A percentile compares a stretch with the other conserved stretches of the same genome.
Conservation (phyloP, 139 green algal genomes). For the Chlorella sp. region DNA sequence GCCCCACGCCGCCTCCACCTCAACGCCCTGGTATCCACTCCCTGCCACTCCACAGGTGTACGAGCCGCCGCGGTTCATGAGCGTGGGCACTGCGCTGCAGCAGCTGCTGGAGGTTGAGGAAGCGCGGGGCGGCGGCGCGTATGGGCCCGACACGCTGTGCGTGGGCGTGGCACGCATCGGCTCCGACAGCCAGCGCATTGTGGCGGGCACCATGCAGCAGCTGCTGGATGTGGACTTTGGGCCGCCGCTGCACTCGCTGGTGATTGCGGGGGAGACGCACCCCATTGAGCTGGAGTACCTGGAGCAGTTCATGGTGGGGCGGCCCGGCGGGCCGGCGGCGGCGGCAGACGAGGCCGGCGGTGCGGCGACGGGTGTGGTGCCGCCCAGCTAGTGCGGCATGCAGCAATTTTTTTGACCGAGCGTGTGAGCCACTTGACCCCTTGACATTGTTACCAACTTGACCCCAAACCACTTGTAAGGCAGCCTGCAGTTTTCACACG, state of each 20-base stretch:
- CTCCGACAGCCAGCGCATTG: conserved; percentile 69
- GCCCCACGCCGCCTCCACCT: no score
- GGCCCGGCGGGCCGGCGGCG: background rate
- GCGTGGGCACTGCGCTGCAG: conserved; percentile 69
- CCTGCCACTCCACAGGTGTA: conserved; percentile 65
- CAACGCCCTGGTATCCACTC: no score
- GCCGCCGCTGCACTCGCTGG: conserved; percentile 89
- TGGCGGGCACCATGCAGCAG: conserved; percentile 74
- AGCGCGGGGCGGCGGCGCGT: conserved; percentile 68
- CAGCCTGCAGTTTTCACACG: no score
- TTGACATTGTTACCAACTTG: no score
- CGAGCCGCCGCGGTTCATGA: conserved; percentile 85
- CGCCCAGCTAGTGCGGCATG: no score
- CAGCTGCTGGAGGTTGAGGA: conserved; percentile 95
- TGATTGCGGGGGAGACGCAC: conserved; percentile 81
- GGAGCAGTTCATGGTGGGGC: conserved; percentile 23
- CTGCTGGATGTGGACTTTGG: conserved; percentile 90
- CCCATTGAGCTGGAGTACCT: conserved; percentile 75
- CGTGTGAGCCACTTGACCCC: no score
- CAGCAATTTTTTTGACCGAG: no score
- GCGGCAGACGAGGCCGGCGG: background rate
- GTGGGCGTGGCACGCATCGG: conserved; percentile 92
- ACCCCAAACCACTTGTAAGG: no score
- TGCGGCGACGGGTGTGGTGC: background rate
- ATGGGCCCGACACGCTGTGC: conserved; percentile 67